Conservation (phyloP, 345 rosid genomes). For the Pugionium dolabratum region DNA sequence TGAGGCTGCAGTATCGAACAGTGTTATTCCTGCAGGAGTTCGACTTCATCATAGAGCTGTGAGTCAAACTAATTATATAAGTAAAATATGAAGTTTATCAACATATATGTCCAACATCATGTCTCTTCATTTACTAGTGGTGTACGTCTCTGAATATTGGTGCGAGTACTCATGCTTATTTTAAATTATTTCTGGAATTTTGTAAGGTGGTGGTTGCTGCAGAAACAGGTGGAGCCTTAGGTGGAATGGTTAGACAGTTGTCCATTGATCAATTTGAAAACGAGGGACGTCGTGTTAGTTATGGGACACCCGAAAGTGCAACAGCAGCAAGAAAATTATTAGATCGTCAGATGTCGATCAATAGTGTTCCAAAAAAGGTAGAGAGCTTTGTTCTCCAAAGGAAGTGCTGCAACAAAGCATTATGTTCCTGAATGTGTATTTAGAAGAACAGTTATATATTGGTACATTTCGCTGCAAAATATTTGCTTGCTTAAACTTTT, state of each 20-base stretch:
- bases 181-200: constrained; percentile 24
- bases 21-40: constrained; percentile 59
- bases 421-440: constrained; percentile 13
- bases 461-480: not conserved
- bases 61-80: constrained; percentile 31
- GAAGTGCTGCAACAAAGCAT: constrained; percentile 19
- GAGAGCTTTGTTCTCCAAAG: constrained; percentile 4
- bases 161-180: too few relatives aligned
- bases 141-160: too few relatives aligned
- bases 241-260: constrained; percentile 81
- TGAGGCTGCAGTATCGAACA: constrained; percentile 58
- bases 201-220: constrained; percentile 80
- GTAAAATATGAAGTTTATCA: constrained; percentile 3
- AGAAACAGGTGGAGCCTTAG: constrained; percentile 83
- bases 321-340: constrained; percentile 80
- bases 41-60: constrained; percentile 87
- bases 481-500: too few relatives aligned
- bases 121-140: constrained; percentile 16
- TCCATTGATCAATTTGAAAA: constrained; percentile 88
- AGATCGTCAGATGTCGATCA: constrained; percentile 84
- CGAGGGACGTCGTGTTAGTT: constrained; percentile 82
- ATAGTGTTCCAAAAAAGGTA: constrained; percentile 86
- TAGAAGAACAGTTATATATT: not conserved
- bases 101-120: constrained; percentile 3
- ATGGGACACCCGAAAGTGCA: constrained; percentile 82